phyloP scores from a whole-genome alignment of 306 rosid genomes.

The Gillenia trifoliata region DNA sequence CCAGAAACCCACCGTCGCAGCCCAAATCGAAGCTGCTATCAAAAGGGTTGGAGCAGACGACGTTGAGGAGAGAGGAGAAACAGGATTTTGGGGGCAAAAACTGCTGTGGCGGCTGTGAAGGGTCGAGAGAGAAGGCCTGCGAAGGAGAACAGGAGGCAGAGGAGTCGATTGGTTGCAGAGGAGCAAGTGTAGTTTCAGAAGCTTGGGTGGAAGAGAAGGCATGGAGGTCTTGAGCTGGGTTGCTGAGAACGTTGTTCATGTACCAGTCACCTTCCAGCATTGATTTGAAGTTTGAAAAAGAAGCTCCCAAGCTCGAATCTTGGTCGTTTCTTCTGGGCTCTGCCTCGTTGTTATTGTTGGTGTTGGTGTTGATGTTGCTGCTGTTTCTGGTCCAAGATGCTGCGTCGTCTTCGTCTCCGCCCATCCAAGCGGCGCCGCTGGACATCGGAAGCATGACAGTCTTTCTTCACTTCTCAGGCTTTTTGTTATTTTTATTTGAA shows the following conservation, averaged over 20 bases:
- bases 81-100: constrained; percentile 48
- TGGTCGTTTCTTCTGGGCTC: constrained; percentile 28
- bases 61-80: constrained; percentile 45
- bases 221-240: constrained; percentile 27
- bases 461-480: neutral
- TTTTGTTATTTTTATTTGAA: neutral
- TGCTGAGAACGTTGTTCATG: constrained; percentile 28
- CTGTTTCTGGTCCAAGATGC: constrained; percentile 49
- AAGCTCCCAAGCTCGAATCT: constrained; percentile 28
- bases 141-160: constrained; percentile 56
- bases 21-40: constrained; percentile 52
- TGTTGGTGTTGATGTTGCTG: constrained; percentile 16
- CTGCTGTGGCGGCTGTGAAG: constrained; percentile 40
- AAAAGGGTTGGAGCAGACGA: constrained; percentile 26
- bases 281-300: constrained; percentile 67
- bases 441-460: constrained; percentile 32
- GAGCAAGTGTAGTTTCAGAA: constrained; percentile 29
- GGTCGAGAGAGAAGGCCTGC: constrained; percentile 43
- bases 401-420: constrained; percentile 40
- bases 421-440: constrained; percentile 43
- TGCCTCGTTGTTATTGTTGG: constrained; percentile 25
- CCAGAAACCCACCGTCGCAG: constrained; percentile 34
- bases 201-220: constrained; percentile 24
- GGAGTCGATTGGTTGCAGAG: constrained; percentile 44
- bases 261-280: constrained; percentile 67